Conservation (phyloP, 2,329 filamentous ascomycete genomes). For the Drechslerella coelobrocha region DNA sequence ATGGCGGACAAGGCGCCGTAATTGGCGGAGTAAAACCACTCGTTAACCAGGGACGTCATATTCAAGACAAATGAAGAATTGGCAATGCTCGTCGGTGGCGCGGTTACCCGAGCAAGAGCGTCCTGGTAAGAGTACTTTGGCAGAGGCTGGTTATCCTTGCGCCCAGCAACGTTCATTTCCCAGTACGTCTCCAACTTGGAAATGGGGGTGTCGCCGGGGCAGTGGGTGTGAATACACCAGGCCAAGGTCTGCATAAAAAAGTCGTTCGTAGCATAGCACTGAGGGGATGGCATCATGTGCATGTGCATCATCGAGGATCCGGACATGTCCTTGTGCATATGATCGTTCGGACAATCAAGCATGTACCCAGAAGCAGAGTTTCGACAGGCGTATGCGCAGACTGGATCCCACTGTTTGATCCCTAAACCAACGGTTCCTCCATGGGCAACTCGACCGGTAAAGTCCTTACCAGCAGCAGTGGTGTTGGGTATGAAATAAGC, state of each 20-base stretch:
- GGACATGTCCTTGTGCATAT: not conserved
- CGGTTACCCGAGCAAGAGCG: conserved; percentile 15
- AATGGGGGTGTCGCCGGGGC: not conserved
- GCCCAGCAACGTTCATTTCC: conserved; percentile 17
- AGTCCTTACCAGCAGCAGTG: conserved; percentile 5
- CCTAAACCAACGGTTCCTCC: conserved; percentile 15
- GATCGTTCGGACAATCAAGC: conserved; percentile 1
- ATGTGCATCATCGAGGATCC: conserved; percentile 7
- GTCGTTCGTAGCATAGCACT: conserved; percentile 20
- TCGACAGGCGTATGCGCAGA: conserved; percentile 16
- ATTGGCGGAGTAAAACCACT: conserved; percentile 24
- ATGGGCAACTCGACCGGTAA: conserved; percentile 14
- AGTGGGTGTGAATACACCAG: conserved; percentile 30
- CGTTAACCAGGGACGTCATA: conserved; percentile 20
- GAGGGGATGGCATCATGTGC: conserved; percentile 18
- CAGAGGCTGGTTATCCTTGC: conserved; percentile 18
- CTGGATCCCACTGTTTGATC: conserved; percentile 14
- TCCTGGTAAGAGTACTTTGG: conserved; percentile 42
- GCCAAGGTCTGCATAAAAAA: conserved; percentile 27
- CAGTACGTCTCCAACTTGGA: conserved; percentile 14
- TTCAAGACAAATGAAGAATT: conserved; percentile 11
- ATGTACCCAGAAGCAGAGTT: conserved; percentile 15
- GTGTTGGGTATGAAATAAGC: too few species aligned
- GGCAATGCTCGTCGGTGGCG: conserved; percentile 13
- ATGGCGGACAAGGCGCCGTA: conserved; percentile 12